These are phyloP conservation scores for Hymenotorrendiella dingleyae DNA, from an alignment of 2,329 filamentous ascomycete species.

Conservation along the genomic window DNA sequence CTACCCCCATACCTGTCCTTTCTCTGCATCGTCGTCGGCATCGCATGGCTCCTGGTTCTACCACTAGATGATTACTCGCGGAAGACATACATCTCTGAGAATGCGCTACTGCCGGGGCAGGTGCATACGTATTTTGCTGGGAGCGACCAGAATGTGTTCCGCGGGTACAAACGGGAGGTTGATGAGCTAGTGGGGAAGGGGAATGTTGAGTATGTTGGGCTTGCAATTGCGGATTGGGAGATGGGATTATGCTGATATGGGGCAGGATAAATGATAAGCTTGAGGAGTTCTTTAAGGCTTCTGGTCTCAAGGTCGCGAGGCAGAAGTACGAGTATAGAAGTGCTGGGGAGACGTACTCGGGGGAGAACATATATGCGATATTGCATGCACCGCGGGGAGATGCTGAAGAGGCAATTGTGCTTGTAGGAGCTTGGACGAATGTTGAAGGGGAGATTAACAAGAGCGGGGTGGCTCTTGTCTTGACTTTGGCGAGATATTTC, in stretches of 20 bases:
- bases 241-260: background rate
- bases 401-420: constrained; percentile 92
- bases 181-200: constrained; percentile 50
- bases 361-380: constrained; percentile 90
- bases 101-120: constrained; percentile 89
- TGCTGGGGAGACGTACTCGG: constrained; percentile 65
- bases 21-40: constrained; percentile 75
- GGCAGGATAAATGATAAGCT: constrained; percentile 63
- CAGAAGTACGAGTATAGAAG: constrained; percentile 85
- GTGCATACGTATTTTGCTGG: constrained; percentile 97
- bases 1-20: constrained; percentile 83
- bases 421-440: constrained; percentile 85
- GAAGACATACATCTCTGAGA: constrained; percentile 93
- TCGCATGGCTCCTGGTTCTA: constrained; percentile 84
- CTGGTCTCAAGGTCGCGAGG: constrained; percentile 79
- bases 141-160: constrained; percentile 90
- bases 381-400: constrained; percentile 91
- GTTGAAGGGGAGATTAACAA: constrained; percentile 72
- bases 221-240: background rate
- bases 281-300: constrained; percentile 66
- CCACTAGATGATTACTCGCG: constrained; percentile 88
- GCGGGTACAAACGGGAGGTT: constrained; percentile 83
- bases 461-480: constrained; percentile 77
- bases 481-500: constrained; percentile 90
- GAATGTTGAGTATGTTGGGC: constrained; percentile 44